Evolutionary conservation across 352 stramenopile species (phyloP).

Genomic region (Pythium folliculosum): DNA sequence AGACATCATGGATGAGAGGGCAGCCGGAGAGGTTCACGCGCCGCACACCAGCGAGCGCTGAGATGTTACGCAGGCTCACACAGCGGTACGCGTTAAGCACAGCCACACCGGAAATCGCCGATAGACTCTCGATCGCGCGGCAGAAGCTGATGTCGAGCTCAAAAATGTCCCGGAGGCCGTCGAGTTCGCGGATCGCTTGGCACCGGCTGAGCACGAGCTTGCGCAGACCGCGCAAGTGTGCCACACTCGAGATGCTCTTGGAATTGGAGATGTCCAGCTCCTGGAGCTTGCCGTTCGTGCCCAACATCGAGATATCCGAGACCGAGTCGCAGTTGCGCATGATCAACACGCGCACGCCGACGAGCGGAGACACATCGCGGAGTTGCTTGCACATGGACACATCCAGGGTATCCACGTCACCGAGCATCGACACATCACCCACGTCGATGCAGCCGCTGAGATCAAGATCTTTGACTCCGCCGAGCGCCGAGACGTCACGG

Average conservation of each 20-base stretch:
- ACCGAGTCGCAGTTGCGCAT: constrained; percentile 48
- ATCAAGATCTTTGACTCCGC: constrained; percentile 50
- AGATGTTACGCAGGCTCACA: constrained; percentile 47
- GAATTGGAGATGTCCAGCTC: constrained; percentile 64
- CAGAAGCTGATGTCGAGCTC: constrained; percentile 78
- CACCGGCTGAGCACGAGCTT: constrained; percentile 62
- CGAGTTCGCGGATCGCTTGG: constrained; percentile 42
- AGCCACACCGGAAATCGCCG: constrained; percentile 31
- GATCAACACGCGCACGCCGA: constrained; percentile 25
- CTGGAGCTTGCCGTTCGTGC: constrained; percentile 26
- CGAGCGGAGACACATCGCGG: constrained; percentile 28
- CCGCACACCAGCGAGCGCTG: constrained; percentile 29
- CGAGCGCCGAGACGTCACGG: constrained; percentile 47
- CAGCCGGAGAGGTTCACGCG: constrained; percentile 65
- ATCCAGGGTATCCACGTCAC: constrained; percentile 33
- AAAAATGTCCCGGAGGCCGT: constrained; percentile 41
- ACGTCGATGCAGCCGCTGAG: constrained; percentile 56
- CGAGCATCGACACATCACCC: constrained; percentile 49
- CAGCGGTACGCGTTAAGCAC: constrained; percentile 59
- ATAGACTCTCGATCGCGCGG: constrained; percentile 43
- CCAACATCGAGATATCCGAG: constrained; percentile 45
- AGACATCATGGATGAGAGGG: constrained; percentile 46
- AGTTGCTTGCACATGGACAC: constrained; percentile 49
- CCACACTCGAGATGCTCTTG: constrained; percentile 38
- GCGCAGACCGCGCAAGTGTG: constrained; percentile 38